Conservation (phyloP, 306 rosid genomes). For the Cicer pinnatifidum region DNA sequence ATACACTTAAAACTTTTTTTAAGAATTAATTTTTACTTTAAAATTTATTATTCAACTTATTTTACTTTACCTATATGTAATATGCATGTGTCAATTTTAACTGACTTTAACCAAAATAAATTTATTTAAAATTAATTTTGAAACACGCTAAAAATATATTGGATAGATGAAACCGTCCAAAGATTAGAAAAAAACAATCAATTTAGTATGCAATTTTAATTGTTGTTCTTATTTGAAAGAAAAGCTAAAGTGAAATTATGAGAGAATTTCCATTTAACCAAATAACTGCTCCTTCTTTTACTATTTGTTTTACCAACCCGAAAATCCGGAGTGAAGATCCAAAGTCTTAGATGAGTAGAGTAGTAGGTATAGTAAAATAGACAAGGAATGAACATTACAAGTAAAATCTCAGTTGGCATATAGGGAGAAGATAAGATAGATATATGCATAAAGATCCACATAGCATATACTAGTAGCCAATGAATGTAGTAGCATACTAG, state of each 20-base stretch:
- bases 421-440: conserved; percentile 11
- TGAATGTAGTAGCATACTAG: conserved; percentile 5
- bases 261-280: neutral
- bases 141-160: too few species aligned
- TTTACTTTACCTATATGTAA: too few species aligned
- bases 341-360: conserved; percentile 6
- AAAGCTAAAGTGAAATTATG: neutral
- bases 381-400: conserved; percentile 23
- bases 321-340: conserved; percentile 20
- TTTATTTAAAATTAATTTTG: too few species aligned
- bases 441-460: conserved; percentile 33
- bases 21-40: too few species aligned
- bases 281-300: neutral
- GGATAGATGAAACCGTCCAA: too few species aligned
- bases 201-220: too few species aligned
- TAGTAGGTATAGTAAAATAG: conserved; percentile 23
- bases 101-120: too few species aligned
- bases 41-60: too few species aligned
- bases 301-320: conserved; percentile 2
- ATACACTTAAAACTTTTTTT: too few species aligned
- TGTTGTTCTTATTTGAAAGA: neutral
- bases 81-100: too few species aligned
- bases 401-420: conserved; percentile 32
- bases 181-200: too few species aligned
- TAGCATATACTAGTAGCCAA: conserved; percentile 25